Evolutionary conservation across 1,139 yeast species (phyloP).

Genomic region (Zygosaccharomyces pseudobailii): DNA sequence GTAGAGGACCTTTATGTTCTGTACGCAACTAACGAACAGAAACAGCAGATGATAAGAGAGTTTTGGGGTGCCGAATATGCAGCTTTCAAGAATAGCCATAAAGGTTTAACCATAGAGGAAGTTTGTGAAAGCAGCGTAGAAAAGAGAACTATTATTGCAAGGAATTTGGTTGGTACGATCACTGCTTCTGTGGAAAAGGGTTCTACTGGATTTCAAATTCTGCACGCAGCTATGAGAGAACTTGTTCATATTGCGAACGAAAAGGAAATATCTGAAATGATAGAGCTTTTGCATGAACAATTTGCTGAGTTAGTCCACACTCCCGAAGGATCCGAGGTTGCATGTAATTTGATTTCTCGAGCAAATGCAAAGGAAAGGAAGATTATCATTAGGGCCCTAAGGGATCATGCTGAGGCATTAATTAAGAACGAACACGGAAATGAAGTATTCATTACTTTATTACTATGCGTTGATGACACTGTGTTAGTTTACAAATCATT

Average conservation of each 20-base stretch:
- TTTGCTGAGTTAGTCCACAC: slow-evolving; percentile 95
- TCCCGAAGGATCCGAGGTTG: slow-evolving; percentile 89
- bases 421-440: slow-evolving; percentile 85
- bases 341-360: slow-evolving; percentile 68
- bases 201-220: slow-evolving; percentile 90
- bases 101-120: slow-evolving; percentile 57
- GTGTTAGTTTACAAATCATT: slow-evolving; percentile 74
- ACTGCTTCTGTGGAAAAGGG: slow-evolving; percentile 92
- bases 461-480: slow-evolving; percentile 91
- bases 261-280: slow-evolving; percentile 69
- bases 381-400: slow-evolving; percentile 62
- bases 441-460: slow-evolving; percentile 68
- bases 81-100: slow-evolving; percentile 73
- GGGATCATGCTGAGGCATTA: slow-evolving; percentile 66
- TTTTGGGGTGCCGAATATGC: slow-evolving; percentile 98
- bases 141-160: slow-evolving; percentile 70
- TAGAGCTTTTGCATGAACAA: slow-evolving; percentile 80
- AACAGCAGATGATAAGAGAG: slow-evolving; percentile 85
- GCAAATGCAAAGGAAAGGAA: slow-evolving; percentile 95
- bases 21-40: slow-evolving; percentile 80
- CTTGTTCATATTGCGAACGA: slow-evolving; percentile 65
- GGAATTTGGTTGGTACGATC: slow-evolving; percentile 76
- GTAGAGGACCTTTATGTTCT: slow-evolving; percentile 89
- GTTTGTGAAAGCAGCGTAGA: slow-evolving; percentile 70
- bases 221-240: slow-evolving; percentile 95